Evolutionary conservation across 2,329 filamentous ascomycete genomes (phyloP).

Genomic region (Colletotrichum ledebouriae): DNA sequence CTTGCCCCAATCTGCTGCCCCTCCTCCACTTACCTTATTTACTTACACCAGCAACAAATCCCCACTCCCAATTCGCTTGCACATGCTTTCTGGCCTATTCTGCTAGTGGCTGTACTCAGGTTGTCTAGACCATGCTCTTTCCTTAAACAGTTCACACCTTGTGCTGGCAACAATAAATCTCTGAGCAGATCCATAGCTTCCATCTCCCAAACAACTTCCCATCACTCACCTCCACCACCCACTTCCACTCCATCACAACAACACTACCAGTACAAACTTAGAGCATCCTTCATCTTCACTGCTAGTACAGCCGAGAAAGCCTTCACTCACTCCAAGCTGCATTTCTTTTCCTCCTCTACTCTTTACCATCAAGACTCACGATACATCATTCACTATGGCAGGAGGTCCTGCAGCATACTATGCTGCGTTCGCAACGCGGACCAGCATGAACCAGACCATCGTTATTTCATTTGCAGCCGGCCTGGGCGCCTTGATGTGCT

Average conservation of each 20-base stretch:
- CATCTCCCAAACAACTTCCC: not conserved
- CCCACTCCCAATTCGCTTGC: not conserved
- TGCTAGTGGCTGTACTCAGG: slow-evolving; percentile 6
- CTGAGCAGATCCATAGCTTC: slow-evolving; percentile 14
- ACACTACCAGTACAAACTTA: slow-evolving; percentile 28
- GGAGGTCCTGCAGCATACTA: slow-evolving; percentile 24
- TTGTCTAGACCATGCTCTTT: slow-evolving; percentile 11
- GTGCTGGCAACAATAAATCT: not conserved
- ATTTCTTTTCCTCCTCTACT: not conserved
- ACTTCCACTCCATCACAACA: slow-evolving; percentile 3
- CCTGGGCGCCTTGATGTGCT: slow-evolving; percentile 16
- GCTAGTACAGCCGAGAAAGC: too few species aligned
- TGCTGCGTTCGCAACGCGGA: slow-evolving; percentile 38
- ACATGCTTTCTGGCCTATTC: slow-evolving; percentile 2
- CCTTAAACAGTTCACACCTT: not conserved
- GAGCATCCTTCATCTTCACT: not conserved
- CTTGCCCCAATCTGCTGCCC: not conserved
- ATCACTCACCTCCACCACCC: not conserved
- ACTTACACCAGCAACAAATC: not conserved
- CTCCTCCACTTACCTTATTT: slow-evolving; percentile 16
- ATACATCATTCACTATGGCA: slow-evolving; percentile 18
- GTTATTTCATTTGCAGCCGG: slow-evolving; percentile 45
- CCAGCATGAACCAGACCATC: slow-evolving; percentile 46
- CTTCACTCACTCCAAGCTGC: not conserved
- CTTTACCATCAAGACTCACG: not conserved